Conservation (phyloP, 441 rosid genomes). For the Brassica balearica region DNA sequence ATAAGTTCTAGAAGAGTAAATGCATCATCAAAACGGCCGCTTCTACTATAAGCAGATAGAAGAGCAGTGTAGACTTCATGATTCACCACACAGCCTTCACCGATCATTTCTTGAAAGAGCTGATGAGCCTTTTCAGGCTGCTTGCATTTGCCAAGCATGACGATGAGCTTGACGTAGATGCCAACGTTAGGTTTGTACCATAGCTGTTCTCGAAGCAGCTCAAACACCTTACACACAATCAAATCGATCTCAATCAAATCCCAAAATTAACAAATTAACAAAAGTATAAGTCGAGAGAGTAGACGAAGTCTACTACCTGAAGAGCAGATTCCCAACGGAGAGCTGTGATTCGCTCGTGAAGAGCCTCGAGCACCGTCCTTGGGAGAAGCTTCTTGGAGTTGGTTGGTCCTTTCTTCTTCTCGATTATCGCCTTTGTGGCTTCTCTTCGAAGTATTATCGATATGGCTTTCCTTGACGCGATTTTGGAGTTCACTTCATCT, state of each 20-base stretch:
- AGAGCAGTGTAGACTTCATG: conserved; percentile 81
- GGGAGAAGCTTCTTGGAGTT: conserved; percentile 85
- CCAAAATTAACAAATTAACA: not conserved
- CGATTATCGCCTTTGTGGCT: conserved; percentile 76
- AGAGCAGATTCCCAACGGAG: conserved; percentile 95
- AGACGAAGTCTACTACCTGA: conserved; percentile 43
- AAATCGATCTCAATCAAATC: no score
- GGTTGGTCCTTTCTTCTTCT: conserved; percentile 71
- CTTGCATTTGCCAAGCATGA: conserved; percentile 93
- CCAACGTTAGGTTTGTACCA: conserved; percentile 83
- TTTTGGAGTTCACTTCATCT: conserved; percentile 62
- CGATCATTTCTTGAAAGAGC: conserved; percentile 75
- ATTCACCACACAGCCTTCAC: conserved; percentile 73
- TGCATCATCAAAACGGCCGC: conserved; percentile 70
- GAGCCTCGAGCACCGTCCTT: conserved; percentile 82
- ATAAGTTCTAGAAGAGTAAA: conserved; percentile 70
- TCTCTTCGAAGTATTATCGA: conserved; percentile 79
- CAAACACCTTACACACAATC: conserved; percentile 81
- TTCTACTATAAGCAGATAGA: conserved; percentile 82
- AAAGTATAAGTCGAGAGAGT: not conserved
- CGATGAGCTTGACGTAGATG: conserved; percentile 75
- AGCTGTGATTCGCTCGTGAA: conserved; percentile 83
- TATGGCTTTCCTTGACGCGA: conserved; percentile 83
- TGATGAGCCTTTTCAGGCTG: conserved; percentile 82
- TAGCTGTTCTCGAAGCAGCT: conserved; percentile 73